phyloP scores from a whole-genome alignment of 768 basidiomycete genomes.

The Boletus rubroflammeus region DNA sequence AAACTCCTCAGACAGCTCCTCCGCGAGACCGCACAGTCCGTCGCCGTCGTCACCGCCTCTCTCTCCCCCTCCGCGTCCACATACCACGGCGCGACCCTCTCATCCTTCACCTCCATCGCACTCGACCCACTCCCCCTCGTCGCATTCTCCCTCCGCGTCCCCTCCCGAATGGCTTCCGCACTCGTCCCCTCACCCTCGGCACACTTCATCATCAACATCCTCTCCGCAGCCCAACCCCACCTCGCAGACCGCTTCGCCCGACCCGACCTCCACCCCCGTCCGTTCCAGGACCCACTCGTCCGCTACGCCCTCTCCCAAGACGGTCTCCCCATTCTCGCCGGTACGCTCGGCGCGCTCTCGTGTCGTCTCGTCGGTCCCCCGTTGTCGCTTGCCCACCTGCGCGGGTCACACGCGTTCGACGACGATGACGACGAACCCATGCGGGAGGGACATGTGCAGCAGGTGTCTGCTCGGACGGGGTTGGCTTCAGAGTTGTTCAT shows the following conservation, averaged over 20 bases:
- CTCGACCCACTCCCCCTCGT: constrained; percentile 87
- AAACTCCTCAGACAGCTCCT: constrained; percentile 51
- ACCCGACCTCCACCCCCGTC: constrained; percentile 61
- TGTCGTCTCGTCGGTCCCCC: constrained; percentile 63
- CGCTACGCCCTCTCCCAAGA: constrained; percentile 44
- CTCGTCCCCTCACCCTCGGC: constrained; percentile 31
- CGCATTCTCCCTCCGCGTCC: constrained; percentile 84
- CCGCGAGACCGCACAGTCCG: constrained; percentile 79
- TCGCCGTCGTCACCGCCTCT: constrained; percentile 77
- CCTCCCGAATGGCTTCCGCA: constrained; percentile 78
- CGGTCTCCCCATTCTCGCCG: constrained; percentile 56
- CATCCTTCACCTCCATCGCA: constrained; percentile 89
- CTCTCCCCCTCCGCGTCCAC: constrained; percentile 36
- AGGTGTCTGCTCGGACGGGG: constrained; percentile 30
- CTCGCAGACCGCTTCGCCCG: constrained; percentile 70
- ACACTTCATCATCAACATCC: constrained; percentile 77
- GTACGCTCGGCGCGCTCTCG: constrained; percentile 64
- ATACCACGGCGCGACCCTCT: constrained; percentile 90
- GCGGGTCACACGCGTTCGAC: constrained; percentile 18
- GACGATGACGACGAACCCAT: background rate
- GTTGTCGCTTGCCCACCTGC: constrained; percentile 58
- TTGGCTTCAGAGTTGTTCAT: constrained; percentile 73
- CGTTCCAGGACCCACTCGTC: constrained; percentile 42
- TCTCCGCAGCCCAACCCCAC: constrained; percentile 62
- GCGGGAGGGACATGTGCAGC: constrained; percentile 4